phyloP scores from a whole-genome alignment of 2,329 filamentous ascomycete genomes.

The Talaromyces sp. region DNA sequence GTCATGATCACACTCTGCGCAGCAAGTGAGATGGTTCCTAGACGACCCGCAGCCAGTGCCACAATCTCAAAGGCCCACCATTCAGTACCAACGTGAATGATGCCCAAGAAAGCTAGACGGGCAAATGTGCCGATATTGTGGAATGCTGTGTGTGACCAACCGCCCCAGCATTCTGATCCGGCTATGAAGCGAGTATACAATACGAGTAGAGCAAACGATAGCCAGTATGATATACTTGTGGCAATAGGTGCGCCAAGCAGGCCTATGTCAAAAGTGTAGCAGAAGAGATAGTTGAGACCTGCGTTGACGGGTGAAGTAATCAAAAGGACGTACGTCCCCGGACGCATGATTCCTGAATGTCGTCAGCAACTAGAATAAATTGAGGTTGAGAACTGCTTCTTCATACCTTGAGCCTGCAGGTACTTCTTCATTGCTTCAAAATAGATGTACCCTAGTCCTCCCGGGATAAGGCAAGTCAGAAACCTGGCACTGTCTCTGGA shows the following conservation, averaged over 20 bases:
- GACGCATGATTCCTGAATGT: constrained; percentile 57
- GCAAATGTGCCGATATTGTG: constrained; percentile 68
- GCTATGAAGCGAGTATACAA: constrained; percentile 68
- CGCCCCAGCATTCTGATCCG: constrained; percentile 77
- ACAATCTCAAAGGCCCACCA: constrained; percentile 97
- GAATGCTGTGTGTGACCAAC: constrained; percentile 63
- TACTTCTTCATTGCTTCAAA: constrained; percentile 73
- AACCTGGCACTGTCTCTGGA: constrained; percentile 71
- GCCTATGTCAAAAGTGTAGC: constrained; percentile 67
- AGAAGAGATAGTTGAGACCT: constrained; percentile 63
- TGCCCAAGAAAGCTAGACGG: constrained; percentile 69
- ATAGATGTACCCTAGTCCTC: constrained; percentile 81
- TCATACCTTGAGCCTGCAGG: constrained; percentile 54
- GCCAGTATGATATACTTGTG: constrained; percentile 82
- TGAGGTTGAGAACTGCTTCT: neutral
- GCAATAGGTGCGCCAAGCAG: constrained; percentile 77
- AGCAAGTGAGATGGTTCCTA: constrained; percentile 75
- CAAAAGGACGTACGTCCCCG: constrained; percentile 61
- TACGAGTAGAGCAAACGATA: constrained; percentile 72
- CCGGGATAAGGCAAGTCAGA: constrained; percentile 69
- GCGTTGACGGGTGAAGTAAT: constrained; percentile 61
- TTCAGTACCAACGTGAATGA: constrained; percentile 82
- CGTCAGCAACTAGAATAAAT: neutral
- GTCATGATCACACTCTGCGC: constrained; percentile 90
- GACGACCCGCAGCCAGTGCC: constrained; percentile 72